Conservation (phyloP, 257 asterid genomes). For the Penstemon davidsonii region DNA sequence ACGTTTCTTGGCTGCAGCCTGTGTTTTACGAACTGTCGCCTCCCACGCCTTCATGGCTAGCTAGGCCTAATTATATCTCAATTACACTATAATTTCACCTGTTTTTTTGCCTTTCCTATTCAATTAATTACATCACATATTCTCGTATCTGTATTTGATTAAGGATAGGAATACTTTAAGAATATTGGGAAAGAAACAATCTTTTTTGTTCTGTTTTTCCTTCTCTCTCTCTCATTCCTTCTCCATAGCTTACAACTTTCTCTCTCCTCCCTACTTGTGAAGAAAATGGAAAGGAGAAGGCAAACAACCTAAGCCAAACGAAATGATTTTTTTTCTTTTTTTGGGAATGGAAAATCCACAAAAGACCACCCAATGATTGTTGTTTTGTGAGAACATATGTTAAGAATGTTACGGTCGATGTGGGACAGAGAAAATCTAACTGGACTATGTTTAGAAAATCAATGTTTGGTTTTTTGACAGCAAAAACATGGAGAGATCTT, state of each 20-base stretch:
- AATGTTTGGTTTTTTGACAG: conserved; percentile 28
- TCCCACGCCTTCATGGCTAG: conserved; percentile 95
- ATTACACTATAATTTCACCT: background rate
- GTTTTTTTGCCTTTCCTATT: background rate
- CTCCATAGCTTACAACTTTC: conserved; percentile 22
- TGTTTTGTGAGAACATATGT: conserved; percentile 25
- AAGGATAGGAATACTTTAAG: no score
- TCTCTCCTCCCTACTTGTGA: conserved; percentile 40
- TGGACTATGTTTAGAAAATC: conserved; percentile 30
- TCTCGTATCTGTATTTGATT: background rate
- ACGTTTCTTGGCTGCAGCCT: conserved; percentile 82
- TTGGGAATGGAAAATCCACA: conserved; percentile 9
- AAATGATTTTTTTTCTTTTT: conserved; percentile 23
- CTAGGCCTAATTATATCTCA: background rate
- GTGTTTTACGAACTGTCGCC: conserved; percentile 85
- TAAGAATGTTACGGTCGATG: conserved; percentile 23
- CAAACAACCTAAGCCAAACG: conserved; percentile 44
- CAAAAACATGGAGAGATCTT: conserved; percentile 28
- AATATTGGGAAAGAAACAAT: conserved; percentile 17
- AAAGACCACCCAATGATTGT: conserved; percentile 24
- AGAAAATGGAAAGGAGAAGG: conserved; percentile 39
- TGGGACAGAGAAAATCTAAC: conserved; percentile 30
- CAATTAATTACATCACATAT: conserved; percentile 16
- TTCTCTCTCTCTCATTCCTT: conserved; percentile 9
- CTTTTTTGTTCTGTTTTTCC: conserved; percentile 13